Evolutionary conservation across 768 basidiomycete species (phyloP).

Genomic region (Jaapia argillacea): DNA sequence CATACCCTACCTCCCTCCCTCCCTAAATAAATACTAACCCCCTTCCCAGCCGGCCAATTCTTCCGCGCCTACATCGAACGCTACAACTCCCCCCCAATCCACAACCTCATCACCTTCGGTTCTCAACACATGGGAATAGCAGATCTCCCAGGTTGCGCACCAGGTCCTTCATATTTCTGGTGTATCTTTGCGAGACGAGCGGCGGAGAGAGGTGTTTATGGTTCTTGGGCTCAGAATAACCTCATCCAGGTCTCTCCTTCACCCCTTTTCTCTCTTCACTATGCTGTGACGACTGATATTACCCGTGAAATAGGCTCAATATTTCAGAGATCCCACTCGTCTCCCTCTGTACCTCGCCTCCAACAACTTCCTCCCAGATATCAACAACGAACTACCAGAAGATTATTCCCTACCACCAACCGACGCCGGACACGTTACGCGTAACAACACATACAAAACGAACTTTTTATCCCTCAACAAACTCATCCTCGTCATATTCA

Average conservation of each 20-base stretch:
- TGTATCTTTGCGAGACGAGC: constrained; percentile 61
- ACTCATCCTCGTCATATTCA: constrained; percentile 67
- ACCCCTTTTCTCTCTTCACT: neutral
- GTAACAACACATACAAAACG: constrained; percentile 48
- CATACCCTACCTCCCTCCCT: constrained; percentile 1
- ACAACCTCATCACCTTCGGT: constrained; percentile 82
- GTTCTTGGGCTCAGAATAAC: constrained; percentile 66
- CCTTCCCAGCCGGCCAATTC: constrained; percentile 62
- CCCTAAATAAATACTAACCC: neutral
- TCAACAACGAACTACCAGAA: constrained; percentile 64
- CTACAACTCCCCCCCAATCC: constrained; percentile 61
- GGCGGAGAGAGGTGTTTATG: constrained; percentile 56
- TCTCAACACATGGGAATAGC: constrained; percentile 83
- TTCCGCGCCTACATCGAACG: constrained; percentile 76
- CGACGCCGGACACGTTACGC: constrained; percentile 17
- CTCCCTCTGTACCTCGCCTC: constrained; percentile 45
- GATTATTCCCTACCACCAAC: neutral
- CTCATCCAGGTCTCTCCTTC: constrained; percentile 49
- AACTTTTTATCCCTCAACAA: constrained; percentile 54
- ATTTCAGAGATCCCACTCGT: constrained; percentile 66
- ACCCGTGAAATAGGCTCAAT: constrained; percentile 62
- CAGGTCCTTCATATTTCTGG: constrained; percentile 17
- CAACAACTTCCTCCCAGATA: constrained; percentile 58
- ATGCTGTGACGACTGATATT: neutral
- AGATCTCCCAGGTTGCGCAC: constrained; percentile 56